Conservation (phyloP, 2,329 filamentous ascomycete species). For the Colletotrichum sp. region DNA sequence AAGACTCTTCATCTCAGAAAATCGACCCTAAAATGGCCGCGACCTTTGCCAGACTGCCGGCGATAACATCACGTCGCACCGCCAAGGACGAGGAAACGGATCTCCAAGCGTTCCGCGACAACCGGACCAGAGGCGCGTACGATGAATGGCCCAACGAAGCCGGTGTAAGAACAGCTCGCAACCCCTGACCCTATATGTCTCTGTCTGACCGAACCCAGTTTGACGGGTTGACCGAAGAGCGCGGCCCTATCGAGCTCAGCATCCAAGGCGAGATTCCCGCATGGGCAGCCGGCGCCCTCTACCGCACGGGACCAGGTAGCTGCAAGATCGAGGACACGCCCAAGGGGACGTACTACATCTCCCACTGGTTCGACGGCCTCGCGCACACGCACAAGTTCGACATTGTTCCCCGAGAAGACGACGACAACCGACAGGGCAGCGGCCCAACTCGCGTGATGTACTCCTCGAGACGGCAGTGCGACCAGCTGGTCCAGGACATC, state of each 20-base stretch:
- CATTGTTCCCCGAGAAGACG: constrained; percentile 50
- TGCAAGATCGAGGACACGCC: constrained; percentile 64
- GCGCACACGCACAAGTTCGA: constrained; percentile 76
- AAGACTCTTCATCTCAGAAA: not conserved
- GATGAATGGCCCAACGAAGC: constrained; percentile 54
- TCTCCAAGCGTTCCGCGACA: constrained; percentile 8
- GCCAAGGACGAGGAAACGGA: constrained; percentile 10
- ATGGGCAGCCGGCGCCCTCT: constrained; percentile 75
- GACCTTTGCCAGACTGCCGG: not conserved
- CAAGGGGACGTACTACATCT: constrained; percentile 63
- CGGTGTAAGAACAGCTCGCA: constrained; percentile 37
- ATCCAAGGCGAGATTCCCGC: constrained; percentile 72
- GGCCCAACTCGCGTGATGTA: constrained; percentile 62
- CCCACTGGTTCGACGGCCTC: constrained; percentile 85
- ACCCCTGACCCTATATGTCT: not conserved
- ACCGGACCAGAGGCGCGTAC: constrained; percentile 34
- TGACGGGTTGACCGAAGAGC: constrained; percentile 69
- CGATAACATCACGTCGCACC: constrained; percentile 13
- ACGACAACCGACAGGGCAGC: constrained; percentile 20
- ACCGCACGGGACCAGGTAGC: constrained; percentile 75
- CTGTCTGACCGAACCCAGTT: constrained; percentile 54
- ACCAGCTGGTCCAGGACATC: constrained; percentile 66
- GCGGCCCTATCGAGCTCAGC: constrained; percentile 65
- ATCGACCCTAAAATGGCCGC: not conserved
- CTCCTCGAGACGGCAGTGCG: constrained; percentile 72